phyloP scores from a whole-genome alignment of 768 basidiomycete genomes.

The Dentipellis sp. region DNA sequence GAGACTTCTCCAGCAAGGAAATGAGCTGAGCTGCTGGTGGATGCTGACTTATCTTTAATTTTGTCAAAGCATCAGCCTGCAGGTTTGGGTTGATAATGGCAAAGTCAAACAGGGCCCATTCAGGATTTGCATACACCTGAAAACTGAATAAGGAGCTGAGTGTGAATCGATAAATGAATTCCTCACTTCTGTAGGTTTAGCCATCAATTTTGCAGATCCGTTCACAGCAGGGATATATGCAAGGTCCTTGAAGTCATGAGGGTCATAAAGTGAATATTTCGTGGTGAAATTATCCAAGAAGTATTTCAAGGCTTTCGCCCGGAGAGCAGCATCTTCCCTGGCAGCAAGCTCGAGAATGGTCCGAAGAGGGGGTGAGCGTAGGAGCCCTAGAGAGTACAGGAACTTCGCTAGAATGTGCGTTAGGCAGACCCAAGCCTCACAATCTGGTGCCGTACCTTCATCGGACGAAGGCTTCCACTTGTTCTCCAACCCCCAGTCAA shows the following conservation, averaged over 20 bases:
- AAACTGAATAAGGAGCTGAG: not conserved
- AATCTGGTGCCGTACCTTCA: constrained; percentile 50
- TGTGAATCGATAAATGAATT: not conserved
- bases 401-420: constrained; percentile 53
- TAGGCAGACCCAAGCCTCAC: too few relatives aligned
- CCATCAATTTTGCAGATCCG: constrained; percentile 42
- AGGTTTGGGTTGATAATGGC: constrained; percentile 47
- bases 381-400: constrained; percentile 61
- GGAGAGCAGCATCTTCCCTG: constrained; percentile 37
- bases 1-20: constrained; percentile 44
- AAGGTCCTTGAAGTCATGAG: constrained; percentile 43
- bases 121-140: constrained; percentile 61
- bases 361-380: constrained; percentile 57
- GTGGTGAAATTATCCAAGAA: constrained; percentile 63
- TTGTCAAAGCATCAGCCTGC: constrained; percentile 42
- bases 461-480: constrained; percentile 82
- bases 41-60: constrained; percentile 61
- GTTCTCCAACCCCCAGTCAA: constrained; percentile 75
- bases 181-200: constrained; percentile 55
- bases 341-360: constrained; percentile 64
- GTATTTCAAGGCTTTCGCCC: constrained; percentile 67
- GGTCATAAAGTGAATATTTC: constrained; percentile 52
- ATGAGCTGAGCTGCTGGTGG: constrained; percentile 59
- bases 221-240: constrained; percentile 74
- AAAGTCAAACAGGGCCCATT: constrained; percentile 75